Percentiles rank a stretch among this genome's conserved stretches.
phyloP scores from a whole-genome alignment of 371 early-diverging fungal genomes.

The Haplosporangium sp. region DNA sequence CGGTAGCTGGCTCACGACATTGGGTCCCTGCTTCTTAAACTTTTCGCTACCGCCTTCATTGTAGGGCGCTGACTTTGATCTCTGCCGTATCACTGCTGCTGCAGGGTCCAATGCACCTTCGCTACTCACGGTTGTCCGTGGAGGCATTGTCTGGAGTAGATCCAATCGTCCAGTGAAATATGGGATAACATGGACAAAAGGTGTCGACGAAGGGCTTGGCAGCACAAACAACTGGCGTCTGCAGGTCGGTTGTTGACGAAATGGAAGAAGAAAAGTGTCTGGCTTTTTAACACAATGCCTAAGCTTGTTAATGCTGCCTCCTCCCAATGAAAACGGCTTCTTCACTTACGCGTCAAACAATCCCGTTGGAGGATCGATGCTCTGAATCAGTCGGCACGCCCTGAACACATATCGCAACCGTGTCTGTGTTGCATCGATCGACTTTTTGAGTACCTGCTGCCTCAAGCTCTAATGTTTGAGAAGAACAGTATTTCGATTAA shows the following conservation, averaged over 20 bases:
- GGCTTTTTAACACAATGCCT: neutral
- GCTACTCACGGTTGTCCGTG: neutral
- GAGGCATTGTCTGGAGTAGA: slow-evolving; percentile 1
- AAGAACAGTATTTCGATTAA: too few relatives aligned
- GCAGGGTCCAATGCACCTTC: slow-evolving; percentile 28
- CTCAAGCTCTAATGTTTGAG: slow-evolving; percentile 17
- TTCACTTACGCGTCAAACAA: slow-evolving; percentile 33
- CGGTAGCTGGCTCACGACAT: neutral
- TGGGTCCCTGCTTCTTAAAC: slow-evolving; percentile 11
- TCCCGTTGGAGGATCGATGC: slow-evolving; percentile 27
- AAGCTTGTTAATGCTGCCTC: too few relatives aligned
- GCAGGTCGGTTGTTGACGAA: neutral
- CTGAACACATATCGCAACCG: slow-evolving; percentile 39
- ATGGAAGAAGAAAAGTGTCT: neutral
- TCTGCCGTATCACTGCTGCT: slow-evolving; percentile 27
- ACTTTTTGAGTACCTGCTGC: slow-evolving; percentile 41
- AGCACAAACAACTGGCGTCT: slow-evolving; percentile 51
- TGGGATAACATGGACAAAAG: slow-evolving; percentile 46
- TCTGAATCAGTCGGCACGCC: slow-evolving; percentile 39
- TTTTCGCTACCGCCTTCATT: neutral
- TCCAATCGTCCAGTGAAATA: slow-evolving; percentile 26
- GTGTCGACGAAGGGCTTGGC: slow-evolving; percentile 35
- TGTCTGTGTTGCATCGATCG: slow-evolving; percentile 41
- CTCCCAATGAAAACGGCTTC: too few relatives aligned
- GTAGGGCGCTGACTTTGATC: slow-evolving; percentile 1